These are phyloP conservation scores for Boletales sp. DNA, from an alignment of 768 basidiomycete species.

Conservation along the genomic window DNA sequence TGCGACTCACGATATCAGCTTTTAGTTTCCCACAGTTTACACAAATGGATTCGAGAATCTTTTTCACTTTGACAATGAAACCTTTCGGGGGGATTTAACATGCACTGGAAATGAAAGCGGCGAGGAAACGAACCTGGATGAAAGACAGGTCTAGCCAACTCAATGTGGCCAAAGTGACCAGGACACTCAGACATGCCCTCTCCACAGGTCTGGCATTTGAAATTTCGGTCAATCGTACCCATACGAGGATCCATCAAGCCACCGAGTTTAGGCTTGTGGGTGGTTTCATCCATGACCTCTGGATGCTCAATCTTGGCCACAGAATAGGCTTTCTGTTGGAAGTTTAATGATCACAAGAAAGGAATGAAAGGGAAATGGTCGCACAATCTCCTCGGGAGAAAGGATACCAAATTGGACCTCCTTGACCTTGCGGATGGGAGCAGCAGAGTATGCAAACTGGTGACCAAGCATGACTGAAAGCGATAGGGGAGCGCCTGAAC, in stretches of 20 bases:
- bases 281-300: slow-evolving; percentile 96
- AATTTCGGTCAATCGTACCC: slow-evolving; percentile 96
- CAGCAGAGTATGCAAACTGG: slow-evolving; percentile 89
- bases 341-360: slow-evolving; percentile 7
- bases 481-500: slow-evolving; percentile 13
- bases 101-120: neutral
- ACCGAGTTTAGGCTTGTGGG: slow-evolving; percentile 84
- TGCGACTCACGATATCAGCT: slow-evolving; percentile 91
- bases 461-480: slow-evolving; percentile 69
- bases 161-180: slow-evolving; percentile 98
- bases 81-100: slow-evolving; percentile 40
- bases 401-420: slow-evolving; percentile 99
- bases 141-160: slow-evolving; percentile 94
- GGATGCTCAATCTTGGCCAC: slow-evolving; percentile 98
- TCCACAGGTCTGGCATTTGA: slow-evolving; percentile 99
- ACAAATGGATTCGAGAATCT: slow-evolving; percentile 98
- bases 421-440: slow-evolving; percentile 91
- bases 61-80: slow-evolving; percentile 98
- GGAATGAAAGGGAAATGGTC: slow-evolving; percentile 1
- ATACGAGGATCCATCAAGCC: slow-evolving; percentile 98
- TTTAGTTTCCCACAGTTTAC: slow-evolving; percentile 98
- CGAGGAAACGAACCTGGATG: slow-evolving; percentile 72
- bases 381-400: slow-evolving; percentile 96
- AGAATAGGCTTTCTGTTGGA: slow-evolving; percentile 89
- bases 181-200: slow-evolving; percentile 99